These are phyloP conservation scores for Trichomonascaceae sp. DNA, from an alignment of 1,139 yeast species.

Conservation along the genomic window DNA sequence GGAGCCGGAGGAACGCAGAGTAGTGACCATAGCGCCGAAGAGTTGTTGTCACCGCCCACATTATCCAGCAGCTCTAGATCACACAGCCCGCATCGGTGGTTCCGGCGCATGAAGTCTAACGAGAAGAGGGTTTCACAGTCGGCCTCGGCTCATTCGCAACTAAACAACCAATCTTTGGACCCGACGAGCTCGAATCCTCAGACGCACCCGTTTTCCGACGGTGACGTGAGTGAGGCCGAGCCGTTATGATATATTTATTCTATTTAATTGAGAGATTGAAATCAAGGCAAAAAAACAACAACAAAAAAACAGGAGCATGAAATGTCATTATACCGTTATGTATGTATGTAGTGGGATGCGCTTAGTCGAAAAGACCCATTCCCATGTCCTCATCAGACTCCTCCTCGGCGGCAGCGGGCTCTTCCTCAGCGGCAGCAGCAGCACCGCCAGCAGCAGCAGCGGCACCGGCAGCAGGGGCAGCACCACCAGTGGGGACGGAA, in stretches of 20 bases:
- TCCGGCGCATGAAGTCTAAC: constrained; percentile 7
- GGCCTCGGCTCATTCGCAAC: too few species aligned
- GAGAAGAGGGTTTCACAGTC: not conserved
- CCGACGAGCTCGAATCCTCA: too few species aligned
- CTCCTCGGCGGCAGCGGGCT: constrained; percentile 52
- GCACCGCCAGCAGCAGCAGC: constrained; percentile 58
- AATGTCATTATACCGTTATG: too few species aligned
- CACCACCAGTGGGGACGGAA: constrained; percentile 96
- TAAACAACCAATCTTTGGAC: too few species aligned
- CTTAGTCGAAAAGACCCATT: constrained; percentile 31
- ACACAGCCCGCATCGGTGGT: constrained; percentile 10
- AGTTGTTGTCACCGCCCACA: constrained; percentile 6
- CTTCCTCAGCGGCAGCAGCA: constrained; percentile 60
- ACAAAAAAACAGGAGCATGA: too few species aligned
- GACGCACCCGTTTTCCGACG: not conserved
- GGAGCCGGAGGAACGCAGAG: constrained; percentile 3
- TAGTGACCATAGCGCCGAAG: constrained; percentile 3
- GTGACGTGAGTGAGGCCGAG: not conserved
- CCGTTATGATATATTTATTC: too few species aligned
- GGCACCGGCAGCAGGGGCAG: constrained; percentile 58
- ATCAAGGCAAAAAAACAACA: not conserved
- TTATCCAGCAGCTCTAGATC: constrained; percentile 3
- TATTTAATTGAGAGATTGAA: not conserved
- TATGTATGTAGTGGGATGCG: constrained; percentile 4
- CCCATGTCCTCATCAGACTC: constrained; percentile 51